Percentiles rank a stretch among this genome's conserved stretches.
Evolutionary conservation across 805 yeast genomes (phyloP).

Genomic region (Metschnikowia anglica): DNA sequence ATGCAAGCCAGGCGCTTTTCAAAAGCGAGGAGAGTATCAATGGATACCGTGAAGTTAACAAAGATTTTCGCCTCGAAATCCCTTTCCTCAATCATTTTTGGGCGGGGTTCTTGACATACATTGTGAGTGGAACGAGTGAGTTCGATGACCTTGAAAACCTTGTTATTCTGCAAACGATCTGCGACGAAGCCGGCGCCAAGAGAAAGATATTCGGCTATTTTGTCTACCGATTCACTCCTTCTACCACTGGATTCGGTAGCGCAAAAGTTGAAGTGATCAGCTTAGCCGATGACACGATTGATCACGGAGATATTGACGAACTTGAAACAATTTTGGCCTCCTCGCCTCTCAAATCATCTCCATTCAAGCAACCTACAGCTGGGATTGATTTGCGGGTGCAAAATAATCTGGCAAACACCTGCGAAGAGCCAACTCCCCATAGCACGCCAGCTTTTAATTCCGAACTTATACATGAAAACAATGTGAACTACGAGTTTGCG

Average conservation of each 20-base stretch:
- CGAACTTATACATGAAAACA: conserved; percentile 9
- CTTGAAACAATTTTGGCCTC: conserved; percentile 43
- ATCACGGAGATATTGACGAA: conserved; percentile 19
- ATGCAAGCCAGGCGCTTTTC: conserved; percentile 21
- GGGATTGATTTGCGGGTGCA: conserved; percentile 19
- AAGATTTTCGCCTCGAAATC: conserved; percentile 27
- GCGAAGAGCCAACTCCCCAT: conserved; percentile 25
- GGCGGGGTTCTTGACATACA: conserved; percentile 38
- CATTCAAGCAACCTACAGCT: conserved; percentile 28
- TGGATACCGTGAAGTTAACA: conserved; percentile 26
- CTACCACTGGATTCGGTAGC: conserved; percentile 2
- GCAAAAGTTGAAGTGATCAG: conserved; percentile 8
- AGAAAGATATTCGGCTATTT: conserved; percentile 11
- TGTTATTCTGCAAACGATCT: conserved; percentile 32
- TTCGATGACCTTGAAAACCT: conserved; percentile 22
- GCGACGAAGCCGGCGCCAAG: conserved; percentile 20
- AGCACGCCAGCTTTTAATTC: conserved; percentile 41
- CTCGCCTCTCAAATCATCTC: conserved; percentile 39
- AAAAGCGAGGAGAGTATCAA: conserved; percentile 30
- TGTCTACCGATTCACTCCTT: conserved; percentile 14
- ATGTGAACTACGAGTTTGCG: conserved; percentile 8
- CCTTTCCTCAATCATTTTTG: conserved; percentile 42
- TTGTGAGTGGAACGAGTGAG: conserved; percentile 31
- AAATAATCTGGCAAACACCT: conserved; percentile 7
- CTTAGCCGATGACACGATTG: conserved; percentile 2